Conservation (phyloP, 805 yeast species). For the Torulaspora delbrueckii region DNA sequence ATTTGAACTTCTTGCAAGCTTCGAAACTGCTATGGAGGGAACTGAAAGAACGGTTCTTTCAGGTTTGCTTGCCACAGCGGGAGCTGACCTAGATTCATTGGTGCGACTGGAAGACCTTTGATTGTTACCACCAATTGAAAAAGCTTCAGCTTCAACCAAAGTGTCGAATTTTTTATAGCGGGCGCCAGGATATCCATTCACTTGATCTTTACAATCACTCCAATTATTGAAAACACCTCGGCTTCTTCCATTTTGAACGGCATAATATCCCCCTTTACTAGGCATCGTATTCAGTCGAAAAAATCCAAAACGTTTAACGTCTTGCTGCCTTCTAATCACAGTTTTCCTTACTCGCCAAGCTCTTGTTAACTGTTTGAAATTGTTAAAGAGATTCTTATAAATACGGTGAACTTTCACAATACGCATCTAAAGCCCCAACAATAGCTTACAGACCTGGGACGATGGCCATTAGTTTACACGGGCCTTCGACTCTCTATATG, state of each 20-base stretch:
- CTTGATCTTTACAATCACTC: conserved; percentile 51
- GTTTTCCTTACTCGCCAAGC: neutral
- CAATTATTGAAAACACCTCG: conserved; percentile 59
- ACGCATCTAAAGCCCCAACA: neutral
- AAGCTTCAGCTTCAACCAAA: conserved; percentile 45
- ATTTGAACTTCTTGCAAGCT: neutral
- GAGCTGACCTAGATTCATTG: neutral
- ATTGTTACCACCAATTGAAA: conserved; percentile 13
- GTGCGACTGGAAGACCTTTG: neutral
- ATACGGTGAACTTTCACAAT: neutral
- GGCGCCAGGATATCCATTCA: conserved; percentile 54
- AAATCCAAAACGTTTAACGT: no score
- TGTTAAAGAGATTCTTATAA: neutral
- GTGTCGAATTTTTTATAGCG: conserved; percentile 51
- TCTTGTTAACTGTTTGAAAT: neutral
- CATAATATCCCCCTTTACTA: conserved; percentile 40
- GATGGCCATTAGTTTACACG: no score
- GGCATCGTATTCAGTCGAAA: conserved; percentile 10
- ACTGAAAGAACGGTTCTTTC: no score
- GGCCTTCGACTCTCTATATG: no score
- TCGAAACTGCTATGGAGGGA: neutral
- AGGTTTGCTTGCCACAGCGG: neutral
- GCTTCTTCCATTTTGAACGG: conserved; percentile 49
- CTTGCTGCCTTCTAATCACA: neutral
- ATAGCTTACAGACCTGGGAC: neutral